phyloP scores from a whole-genome alignment of 225 moss, liverwort and hornwort genomes.

The Marchantia paleacea region DNA sequence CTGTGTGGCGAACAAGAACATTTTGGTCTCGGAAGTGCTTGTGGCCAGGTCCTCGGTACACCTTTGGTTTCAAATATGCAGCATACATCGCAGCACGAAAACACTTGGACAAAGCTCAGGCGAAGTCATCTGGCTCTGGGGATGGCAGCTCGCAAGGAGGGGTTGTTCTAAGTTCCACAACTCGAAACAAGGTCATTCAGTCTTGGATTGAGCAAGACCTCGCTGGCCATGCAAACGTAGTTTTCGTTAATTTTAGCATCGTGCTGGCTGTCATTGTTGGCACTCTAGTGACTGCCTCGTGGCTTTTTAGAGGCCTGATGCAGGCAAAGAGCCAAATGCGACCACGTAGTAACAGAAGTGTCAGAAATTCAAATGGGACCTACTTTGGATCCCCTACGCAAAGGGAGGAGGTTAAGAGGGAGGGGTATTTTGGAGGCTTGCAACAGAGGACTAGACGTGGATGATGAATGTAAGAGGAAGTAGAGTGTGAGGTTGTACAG shows the following conservation, averaged over 20 bases:
- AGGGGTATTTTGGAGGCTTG: slow-evolving; percentile 31
- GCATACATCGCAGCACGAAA: slow-evolving; percentile 80
- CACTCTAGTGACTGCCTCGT: slow-evolving; percentile 45
- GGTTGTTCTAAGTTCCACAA: slow-evolving; percentile 79
- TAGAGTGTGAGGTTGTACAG: slow-evolving; percentile 28
- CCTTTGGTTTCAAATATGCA: slow-evolving; percentile 90
- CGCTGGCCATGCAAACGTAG: slow-evolving; percentile 66
- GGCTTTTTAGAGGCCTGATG: slow-evolving; percentile 31
- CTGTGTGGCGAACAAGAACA: slow-evolving; percentile 56
- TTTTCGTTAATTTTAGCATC: slow-evolving; percentile 71
- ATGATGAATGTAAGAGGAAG: neutral
- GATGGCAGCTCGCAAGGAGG: slow-evolving; percentile 41
- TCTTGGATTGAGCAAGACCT: slow-evolving; percentile 95
- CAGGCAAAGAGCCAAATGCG: slow-evolving; percentile 5
- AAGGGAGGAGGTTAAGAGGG: slow-evolving; percentile 26
- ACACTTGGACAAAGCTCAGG: slow-evolving; percentile 72
- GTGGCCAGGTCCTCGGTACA: slow-evolving; percentile 88
- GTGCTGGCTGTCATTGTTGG: slow-evolving; percentile 50
- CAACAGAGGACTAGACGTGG: slow-evolving; percentile 29
- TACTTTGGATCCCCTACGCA: slow-evolving; percentile 16
- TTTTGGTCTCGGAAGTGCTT: slow-evolving; percentile 94
- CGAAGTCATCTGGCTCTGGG: slow-evolving; percentile 38
- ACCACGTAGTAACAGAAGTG: slow-evolving; percentile 34
- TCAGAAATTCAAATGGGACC: slow-evolving; percentile 19
- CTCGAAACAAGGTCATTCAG: slow-evolving; percentile 90